phyloP scores from a whole-genome alignment of 2,329 filamentous ascomycete species.

The Escovopsis weberi region DNA sequence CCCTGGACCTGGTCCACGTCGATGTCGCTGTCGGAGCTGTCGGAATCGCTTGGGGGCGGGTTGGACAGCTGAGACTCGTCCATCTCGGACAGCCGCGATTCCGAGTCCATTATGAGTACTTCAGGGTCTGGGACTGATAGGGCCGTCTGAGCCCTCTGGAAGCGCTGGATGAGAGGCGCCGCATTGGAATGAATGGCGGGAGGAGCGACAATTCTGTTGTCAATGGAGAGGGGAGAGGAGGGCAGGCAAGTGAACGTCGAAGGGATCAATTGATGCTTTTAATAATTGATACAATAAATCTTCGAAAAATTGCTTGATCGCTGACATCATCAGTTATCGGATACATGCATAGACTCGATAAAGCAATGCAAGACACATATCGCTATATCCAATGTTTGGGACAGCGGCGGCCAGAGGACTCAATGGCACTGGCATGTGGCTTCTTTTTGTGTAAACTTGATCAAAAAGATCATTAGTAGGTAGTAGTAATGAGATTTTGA shows the following conservation, averaged over 20 bases:
- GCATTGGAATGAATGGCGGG: slow-evolving; percentile 2
- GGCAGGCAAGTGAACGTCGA: not conserved
- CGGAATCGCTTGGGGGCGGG: slow-evolving; percentile 9
- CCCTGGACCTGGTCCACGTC: not conserved
- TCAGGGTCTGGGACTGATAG: not conserved
- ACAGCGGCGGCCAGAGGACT: too few relatives aligned
- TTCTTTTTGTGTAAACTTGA: too few relatives aligned
- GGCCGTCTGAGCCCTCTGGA: not conserved
- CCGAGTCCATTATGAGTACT: slow-evolving; percentile 14
- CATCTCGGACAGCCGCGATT: slow-evolving; percentile 16
- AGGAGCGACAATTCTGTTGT: not conserved
- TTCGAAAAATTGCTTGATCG: not conserved
- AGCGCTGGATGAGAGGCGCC: not conserved
- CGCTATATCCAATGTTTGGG: too few relatives aligned
- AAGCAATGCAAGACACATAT: too few relatives aligned
- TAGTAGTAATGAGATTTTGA: too few relatives aligned
- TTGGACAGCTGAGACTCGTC: slow-evolving; percentile 20
- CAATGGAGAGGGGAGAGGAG: slow-evolving; percentile 3
- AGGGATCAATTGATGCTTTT: too few relatives aligned
- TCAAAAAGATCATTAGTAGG: too few relatives aligned
- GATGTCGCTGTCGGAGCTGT: slow-evolving; percentile 14
- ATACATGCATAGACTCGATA: too few relatives aligned
- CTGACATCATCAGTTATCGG: slow-evolving; percentile 1
- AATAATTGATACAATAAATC: too few relatives aligned
- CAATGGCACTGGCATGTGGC: too few relatives aligned